Evolutionary conservation across 2,329 filamentous ascomycete species (phyloP).

Genomic region (Neurospora sp.): DNA sequence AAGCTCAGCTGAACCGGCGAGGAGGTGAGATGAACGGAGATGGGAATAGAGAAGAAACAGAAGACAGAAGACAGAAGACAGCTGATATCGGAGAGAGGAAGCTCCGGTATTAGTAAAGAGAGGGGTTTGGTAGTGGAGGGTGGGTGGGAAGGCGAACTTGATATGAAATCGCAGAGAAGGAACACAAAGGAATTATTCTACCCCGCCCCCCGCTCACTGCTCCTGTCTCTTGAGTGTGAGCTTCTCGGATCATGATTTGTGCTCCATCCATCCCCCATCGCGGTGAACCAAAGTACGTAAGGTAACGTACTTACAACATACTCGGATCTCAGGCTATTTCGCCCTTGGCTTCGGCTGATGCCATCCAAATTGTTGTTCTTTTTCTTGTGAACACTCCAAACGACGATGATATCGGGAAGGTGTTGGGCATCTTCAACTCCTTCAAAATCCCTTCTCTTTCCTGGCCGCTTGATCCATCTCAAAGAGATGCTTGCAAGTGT

Average conservation of each 20-base stretch:
- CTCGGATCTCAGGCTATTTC: not conserved
- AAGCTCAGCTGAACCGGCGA: not conserved
- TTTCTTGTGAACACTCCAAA: not conserved
- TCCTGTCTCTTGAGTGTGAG: not conserved
- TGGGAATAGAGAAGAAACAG: not conserved
- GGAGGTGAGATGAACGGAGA: not conserved
- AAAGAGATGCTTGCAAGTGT: not conserved
- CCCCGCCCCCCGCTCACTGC: not conserved
- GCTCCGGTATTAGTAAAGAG: not conserved
- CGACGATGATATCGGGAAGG: not conserved
- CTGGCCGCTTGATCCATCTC: not conserved
- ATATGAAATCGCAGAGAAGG: not conserved
- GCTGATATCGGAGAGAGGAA: not conserved
- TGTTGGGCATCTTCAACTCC: not conserved
- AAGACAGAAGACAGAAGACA: not conserved
- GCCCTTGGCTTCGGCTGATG: not conserved
- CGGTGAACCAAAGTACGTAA: not conserved
- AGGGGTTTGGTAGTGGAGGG: not conserved
- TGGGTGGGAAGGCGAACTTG: not conserved
- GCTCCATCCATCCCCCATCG: not conserved
- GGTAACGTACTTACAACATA: not conserved
- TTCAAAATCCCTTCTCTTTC: not conserved
- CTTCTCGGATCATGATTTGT: not conserved
- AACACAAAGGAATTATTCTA: not conserved
- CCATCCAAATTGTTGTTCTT: not conserved